Percentiles rank a stretch among this genome's conserved stretches.
Evolutionary conservation across 495 filamentous ascomycete species (phyloP).

Genomic region (Bacidia gigantensis): DNA sequence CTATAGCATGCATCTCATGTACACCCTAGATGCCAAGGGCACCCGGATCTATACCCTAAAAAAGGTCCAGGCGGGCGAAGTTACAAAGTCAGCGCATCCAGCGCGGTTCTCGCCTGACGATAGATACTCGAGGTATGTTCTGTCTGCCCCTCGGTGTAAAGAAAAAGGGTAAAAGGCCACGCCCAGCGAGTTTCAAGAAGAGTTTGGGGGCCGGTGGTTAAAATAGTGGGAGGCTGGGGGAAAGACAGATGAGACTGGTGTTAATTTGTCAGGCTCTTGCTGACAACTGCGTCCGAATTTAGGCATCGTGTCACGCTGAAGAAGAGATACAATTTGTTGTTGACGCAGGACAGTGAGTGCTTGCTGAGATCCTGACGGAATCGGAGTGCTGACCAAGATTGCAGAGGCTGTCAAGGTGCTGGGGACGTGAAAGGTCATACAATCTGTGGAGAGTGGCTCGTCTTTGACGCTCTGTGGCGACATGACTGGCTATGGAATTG

Average conservation of each 20-base stretch:
- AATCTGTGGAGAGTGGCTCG: not conserved
- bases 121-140: slow-evolving; percentile 70
- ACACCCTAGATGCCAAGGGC: slow-evolving; percentile 61
- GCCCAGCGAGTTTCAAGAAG: no score
- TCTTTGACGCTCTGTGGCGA: no score
- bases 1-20: slow-evolving; percentile 50
- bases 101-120: slow-evolving; percentile 96
- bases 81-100: slow-evolving; percentile 92
- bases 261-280: no score
- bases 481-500: no score
- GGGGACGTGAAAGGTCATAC: slow-evolving; percentile 22
- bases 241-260: not conserved
- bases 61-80: slow-evolving; percentile 60
- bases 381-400: not conserved
- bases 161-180: no score
- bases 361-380: not conserved
- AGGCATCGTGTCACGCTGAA: slow-evolving; percentile 87
- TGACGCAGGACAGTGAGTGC: slow-evolving; percentile 67
- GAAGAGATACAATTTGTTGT: slow-evolving; percentile 73
- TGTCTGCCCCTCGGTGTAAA: not conserved
- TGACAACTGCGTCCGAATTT: no score
- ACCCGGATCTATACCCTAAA: slow-evolving; percentile 83
- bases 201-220: not conserved
- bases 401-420: slow-evolving; percentile 18
- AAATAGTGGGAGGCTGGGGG: not conserved